Conservation (phyloP, 768 basidiomycete species). For the Tephrocybe rancida region DNA sequence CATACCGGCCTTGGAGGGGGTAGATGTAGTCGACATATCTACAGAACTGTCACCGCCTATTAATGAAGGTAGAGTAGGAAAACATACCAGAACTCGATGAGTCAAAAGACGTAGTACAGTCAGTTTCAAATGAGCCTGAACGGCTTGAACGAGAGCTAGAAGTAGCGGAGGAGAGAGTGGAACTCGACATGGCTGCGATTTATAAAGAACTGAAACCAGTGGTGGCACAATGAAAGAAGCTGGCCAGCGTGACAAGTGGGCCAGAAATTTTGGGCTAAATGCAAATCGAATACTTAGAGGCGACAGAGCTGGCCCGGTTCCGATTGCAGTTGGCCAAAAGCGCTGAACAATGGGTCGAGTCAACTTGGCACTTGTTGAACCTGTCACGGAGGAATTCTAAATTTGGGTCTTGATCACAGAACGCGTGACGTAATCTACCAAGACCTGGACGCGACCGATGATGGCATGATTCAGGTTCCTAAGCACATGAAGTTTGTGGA, state of each 20-base stretch:
- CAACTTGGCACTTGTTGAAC: too few relatives aligned
- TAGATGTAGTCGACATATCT: neutral
- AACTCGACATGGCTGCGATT: neutral
- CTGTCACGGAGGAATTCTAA: too few relatives aligned
- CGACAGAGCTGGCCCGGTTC: too few relatives aligned
- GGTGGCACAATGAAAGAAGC: neutral
- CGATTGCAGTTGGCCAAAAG: too few relatives aligned
- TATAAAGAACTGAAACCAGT: neutral
- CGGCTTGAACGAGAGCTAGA: neutral
- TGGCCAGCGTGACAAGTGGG: neutral
- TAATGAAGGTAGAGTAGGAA: neutral
- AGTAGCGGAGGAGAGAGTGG: neutral
- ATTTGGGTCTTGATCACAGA: too few relatives aligned
- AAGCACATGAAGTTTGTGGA: slow-evolving; percentile 45
- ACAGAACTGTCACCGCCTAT: neutral
- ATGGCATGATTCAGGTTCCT: slow-evolving; percentile 45
- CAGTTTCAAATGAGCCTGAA: neutral
- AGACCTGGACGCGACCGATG: too few relatives aligned
- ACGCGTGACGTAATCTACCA: too few relatives aligned
- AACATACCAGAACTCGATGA: neutral
- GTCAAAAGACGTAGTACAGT: neutral
- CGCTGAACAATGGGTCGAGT: too few relatives aligned
- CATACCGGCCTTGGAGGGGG: neutral
- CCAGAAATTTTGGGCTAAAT: too few relatives aligned
- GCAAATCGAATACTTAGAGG: too few relatives aligned